Conservation (phyloP, 768 basidiomycete species). For the Chalciporus chontae region DNA sequence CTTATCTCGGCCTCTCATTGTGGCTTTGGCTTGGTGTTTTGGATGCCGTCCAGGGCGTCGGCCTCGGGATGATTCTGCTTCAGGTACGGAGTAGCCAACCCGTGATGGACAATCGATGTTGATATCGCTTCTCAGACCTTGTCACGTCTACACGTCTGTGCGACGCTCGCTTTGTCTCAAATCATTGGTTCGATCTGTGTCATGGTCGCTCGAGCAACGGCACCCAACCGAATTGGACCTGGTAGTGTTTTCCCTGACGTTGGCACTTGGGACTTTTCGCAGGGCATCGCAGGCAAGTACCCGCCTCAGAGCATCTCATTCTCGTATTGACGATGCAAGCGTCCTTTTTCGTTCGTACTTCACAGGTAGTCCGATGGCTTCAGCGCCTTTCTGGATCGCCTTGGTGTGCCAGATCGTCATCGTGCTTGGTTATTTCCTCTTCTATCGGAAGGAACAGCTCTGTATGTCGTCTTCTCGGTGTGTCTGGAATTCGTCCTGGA, state of each 20-base stretch:
- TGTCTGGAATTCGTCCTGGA: not conserved
- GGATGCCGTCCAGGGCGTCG: slow-evolving; percentile 92
- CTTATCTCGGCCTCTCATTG: slow-evolving; percentile 84
- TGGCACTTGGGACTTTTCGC: slow-evolving; percentile 82
- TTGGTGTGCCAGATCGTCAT: slow-evolving; percentile 77
- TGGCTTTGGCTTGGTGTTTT: slow-evolving; percentile 97
- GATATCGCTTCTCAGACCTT: slow-evolving; percentile 49
- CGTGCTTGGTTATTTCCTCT: slow-evolving; percentile 92
- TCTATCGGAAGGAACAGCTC: slow-evolving; percentile 94
- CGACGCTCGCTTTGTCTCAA: slow-evolving; percentile 87
- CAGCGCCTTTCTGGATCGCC: slow-evolving; percentile 86
- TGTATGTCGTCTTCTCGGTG: slow-evolving; percentile 35
- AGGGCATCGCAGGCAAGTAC: slow-evolving; percentile 55
- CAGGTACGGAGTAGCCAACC: slow-evolving; percentile 37
- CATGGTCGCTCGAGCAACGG: slow-evolving; percentile 89
- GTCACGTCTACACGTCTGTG: slow-evolving; percentile 91
- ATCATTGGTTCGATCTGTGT: slow-evolving; percentile 88
- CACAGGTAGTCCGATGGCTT: slow-evolving; percentile 74
- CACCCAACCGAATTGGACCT: slow-evolving; percentile 87
- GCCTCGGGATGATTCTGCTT: slow-evolving; percentile 86
- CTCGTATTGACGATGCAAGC: slow-evolving; percentile 6
- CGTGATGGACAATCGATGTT: not conserved
- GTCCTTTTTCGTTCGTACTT: too few species aligned
- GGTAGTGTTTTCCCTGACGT: slow-evolving; percentile 89
- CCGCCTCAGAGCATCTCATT: slow-evolving; percentile 6